Base-by-base conservation (phyloP, 805 yeast species). In the Suhomyces xylopsoci region DNA sequence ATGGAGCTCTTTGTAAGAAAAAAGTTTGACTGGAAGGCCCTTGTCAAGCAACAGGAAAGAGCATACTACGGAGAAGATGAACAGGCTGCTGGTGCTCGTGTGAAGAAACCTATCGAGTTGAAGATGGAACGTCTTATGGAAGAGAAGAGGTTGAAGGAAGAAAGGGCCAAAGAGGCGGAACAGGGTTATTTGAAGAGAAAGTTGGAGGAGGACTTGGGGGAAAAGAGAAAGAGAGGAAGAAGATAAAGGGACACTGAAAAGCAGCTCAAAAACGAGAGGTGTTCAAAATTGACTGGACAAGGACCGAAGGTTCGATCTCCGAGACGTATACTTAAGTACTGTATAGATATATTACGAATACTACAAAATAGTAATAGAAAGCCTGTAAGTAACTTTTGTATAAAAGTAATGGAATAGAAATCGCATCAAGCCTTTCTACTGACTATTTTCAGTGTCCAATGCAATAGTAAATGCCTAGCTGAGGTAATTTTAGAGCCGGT, bases 21-120 rank as follows among this genome's bases (percentile, higher is more conserved):
- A 69, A 81, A 85, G 66, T 81, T 76, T 62, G 97, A 91, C 63
- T 93, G 98, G 98, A 89, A 87, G 69, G 58, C 77, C 14, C 58
- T 81, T 38, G 77, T 85, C 15, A 88, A 82, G 53, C 67, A 68
- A 40, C 79, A 76, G 44, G 77, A 71, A 52, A 61, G 60, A 43
- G 74, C 65, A 36, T 73, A 62, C 50, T 63, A 54, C 42, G 68
- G 67, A 8, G 65, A 54, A 20, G 52, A 53, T 3, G 60, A 55
- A 3, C 61, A 54, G 2, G 57, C 47, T 10, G 49, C 22, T 7
- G 46, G 40, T 9, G 61, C 54, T 32, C 59, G 64, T 53, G 59
- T 55, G 7, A 70, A 70, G 57, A 72, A 63, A 42, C 78, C 79
- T 14, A 73, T 75, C 44, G 74, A 76, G 52, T 64, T 74, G 62